Evolutionary conservation across 2,329 filamentous ascomycete species (phyloP).

Genomic region (Epichloe baconii): DNA sequence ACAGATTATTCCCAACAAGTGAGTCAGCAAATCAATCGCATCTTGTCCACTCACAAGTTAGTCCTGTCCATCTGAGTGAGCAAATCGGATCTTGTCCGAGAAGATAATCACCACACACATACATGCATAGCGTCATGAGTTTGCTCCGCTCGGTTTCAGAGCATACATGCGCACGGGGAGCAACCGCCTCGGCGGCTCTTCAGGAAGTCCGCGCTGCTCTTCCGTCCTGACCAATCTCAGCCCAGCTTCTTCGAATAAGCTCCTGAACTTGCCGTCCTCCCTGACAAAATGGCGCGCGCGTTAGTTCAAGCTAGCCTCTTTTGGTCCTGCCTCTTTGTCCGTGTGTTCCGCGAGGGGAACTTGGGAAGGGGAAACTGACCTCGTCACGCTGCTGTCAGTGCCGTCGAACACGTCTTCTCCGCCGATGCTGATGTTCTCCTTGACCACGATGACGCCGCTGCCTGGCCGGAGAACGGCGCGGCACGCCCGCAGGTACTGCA

Average conservation of each 20-base stretch:
- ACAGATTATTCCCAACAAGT: too few species aligned
- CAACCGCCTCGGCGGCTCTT: conserved; percentile 35
- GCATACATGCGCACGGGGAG: conserved; percentile 71
- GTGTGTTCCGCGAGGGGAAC: too few species aligned
- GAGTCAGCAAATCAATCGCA: too few species aligned
- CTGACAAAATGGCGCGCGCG: conserved; percentile 22
- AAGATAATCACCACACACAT: too few species aligned
- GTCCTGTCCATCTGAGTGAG: too few species aligned
- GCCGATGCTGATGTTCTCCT: conserved; percentile 57
- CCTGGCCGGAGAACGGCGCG: conserved; percentile 23
- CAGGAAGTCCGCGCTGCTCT: conserved; percentile 55
- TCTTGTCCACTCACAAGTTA: too few species aligned
- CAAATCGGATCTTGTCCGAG: too few species aligned
- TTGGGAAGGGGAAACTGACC: conserved; percentile 23
- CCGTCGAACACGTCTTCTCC: conserved; percentile 60
- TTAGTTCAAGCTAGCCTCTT: too few species aligned
- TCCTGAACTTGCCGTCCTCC: conserved; percentile 56
- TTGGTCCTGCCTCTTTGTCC: too few species aligned
- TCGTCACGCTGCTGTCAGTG: conserved; percentile 64
- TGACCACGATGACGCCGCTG: conserved; percentile 24
- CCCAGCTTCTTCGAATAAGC: conserved; percentile 56
- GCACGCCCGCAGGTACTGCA: conserved; percentile 53
- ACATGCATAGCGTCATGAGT: too few species aligned
- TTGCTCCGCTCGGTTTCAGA: conserved; percentile 35
- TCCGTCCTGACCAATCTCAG: conserved; percentile 57